A percentile compares a stretch with the other conserved stretches of the same genome.
These are phyloP conservation scores for Cryphonectria naterciae DNA, from an alignment of 2,329 filamentous ascomycete species.

Conservation along the genomic window DNA sequence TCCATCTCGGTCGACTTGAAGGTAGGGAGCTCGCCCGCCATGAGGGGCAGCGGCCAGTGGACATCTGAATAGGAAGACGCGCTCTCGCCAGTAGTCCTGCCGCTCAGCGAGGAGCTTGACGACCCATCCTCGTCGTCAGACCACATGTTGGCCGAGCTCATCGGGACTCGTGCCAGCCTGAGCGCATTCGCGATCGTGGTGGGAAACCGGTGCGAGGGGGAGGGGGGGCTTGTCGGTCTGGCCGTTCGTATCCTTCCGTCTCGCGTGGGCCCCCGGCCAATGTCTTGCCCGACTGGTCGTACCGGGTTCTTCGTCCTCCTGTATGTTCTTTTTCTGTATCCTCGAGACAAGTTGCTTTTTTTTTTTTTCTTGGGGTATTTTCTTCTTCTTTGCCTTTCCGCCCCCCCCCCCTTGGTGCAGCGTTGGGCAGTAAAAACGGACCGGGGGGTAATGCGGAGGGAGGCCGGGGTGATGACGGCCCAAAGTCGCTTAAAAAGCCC, in stretches of 20 bases:
- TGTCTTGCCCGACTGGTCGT: not conserved
- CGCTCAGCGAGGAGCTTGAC: constrained; percentile 13
- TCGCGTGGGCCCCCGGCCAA: not conserved
- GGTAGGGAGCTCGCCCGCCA: constrained; percentile 1
- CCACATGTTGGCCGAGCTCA: constrained; percentile 30
- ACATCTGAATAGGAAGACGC: constrained; percentile 15
- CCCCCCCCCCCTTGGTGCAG: not conserved
- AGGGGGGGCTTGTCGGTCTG: not conserved
- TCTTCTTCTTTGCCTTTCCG: not conserved
- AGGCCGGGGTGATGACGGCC: not conserved
- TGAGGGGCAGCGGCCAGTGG: constrained; percentile 2
- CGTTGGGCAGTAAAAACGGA: not conserved
- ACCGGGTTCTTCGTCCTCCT: not conserved
- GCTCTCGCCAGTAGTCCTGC: not conserved
- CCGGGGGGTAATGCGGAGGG: constrained; percentile 1
- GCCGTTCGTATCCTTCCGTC: not conserved
- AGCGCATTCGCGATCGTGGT: constrained; percentile 24
- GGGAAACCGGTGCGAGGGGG: not conserved
- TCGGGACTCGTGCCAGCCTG: constrained; percentile 14
- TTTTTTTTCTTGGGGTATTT: too few species aligned
- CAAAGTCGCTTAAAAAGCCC: not conserved
- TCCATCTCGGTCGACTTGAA: constrained; percentile 15
- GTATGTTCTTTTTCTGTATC: not conserved
- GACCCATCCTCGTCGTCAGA: constrained; percentile 28
- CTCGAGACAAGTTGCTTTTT: constrained; percentile 4